phyloP scores from a whole-genome alignment of 2,329 filamentous ascomycete species.

The Fusarium vanettenii region DNA sequence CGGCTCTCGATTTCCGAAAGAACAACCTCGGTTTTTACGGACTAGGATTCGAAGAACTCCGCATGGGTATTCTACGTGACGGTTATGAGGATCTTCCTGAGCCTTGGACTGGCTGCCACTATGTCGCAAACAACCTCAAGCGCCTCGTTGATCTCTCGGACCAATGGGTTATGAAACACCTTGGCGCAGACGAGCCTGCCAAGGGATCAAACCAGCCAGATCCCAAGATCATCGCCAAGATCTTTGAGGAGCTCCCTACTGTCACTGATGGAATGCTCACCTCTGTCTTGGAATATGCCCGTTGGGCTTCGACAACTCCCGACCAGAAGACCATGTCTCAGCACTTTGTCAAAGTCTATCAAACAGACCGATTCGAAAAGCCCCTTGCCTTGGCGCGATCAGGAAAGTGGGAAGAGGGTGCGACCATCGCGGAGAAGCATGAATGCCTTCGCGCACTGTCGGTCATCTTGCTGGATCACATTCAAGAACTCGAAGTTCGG shows the following conservation, averaged over 20 bases:
- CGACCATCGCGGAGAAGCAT: conserved; percentile 69
- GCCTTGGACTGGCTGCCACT: conserved; percentile 85
- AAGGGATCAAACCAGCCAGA: conserved; percentile 52
- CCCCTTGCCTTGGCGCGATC: conserved; percentile 65
- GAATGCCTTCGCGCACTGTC: conserved; percentile 66
- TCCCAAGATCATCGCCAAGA: conserved; percentile 55
- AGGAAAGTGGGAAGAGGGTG: conserved; percentile 68
- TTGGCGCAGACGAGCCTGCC: conserved; percentile 46
- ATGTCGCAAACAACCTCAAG: conserved; percentile 70
- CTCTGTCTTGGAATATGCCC: conserved; percentile 63
- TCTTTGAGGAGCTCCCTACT: conserved; percentile 60
- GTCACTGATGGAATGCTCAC: conserved; percentile 67
- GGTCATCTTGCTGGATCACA: conserved; percentile 66
- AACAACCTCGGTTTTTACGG: conserved; percentile 79
- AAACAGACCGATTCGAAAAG: conserved; percentile 63
- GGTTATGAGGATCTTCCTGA: conserved; percentile 78
- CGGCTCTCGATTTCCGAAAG: conserved; percentile 78
- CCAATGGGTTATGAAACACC: conserved; percentile 65
- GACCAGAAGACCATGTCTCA: conserved; percentile 58
- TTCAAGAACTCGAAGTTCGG: conserved; percentile 52
- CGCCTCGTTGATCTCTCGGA: conserved; percentile 69
- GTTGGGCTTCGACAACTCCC: conserved; percentile 60
- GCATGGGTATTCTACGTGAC: conserved; percentile 71
- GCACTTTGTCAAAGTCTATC: conserved; percentile 61
- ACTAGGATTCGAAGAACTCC: conserved; percentile 73